These are phyloP conservation scores for Coniochaeta sp. DNA, from an alignment of 2,329 filamentous ascomycete genomes.

Conservation along the genomic window DNA sequence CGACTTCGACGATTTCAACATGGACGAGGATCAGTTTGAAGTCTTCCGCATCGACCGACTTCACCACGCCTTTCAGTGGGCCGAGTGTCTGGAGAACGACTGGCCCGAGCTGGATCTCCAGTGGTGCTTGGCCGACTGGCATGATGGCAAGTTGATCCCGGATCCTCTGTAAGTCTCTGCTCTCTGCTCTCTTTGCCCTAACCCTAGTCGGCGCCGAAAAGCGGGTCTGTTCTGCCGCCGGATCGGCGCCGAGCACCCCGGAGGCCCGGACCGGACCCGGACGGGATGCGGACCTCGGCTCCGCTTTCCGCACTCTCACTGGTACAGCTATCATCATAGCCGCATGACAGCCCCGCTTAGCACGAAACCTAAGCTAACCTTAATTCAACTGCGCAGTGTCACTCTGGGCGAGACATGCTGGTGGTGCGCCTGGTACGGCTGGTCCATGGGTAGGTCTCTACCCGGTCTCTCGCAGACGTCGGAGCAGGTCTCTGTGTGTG, in stretches of 20 bases:
- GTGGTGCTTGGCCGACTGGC: constrained; percentile 4
- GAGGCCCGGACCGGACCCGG: too few relatives aligned
- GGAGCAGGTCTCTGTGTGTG: neutral
- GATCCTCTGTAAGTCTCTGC: neutral
- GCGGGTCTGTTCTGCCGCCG: neutral
- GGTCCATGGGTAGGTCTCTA: neutral
- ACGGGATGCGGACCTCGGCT: too few relatives aligned
- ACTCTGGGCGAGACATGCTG: constrained; percentile 2
- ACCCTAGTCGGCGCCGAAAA: neutral
- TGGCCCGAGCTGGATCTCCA: constrained; percentile 4
- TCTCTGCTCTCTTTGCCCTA: neutral
- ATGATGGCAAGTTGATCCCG: neutral
- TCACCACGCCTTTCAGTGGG: neutral
- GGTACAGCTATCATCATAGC: too few relatives aligned
- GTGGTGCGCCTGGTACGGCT: neutral
- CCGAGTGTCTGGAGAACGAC: neutral
- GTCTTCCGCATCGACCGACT: neutral
- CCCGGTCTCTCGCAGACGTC: too few relatives aligned
- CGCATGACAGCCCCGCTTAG: neutral
- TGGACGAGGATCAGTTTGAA: neutral
- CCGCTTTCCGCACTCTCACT: too few relatives aligned
- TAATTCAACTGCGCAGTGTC: neutral
- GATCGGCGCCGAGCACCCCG: too few relatives aligned
- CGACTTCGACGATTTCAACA: neutral
- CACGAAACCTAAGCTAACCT: neutral